A percentile compares a stretch with the other conserved stretches of the same genome.
These are phyloP conservation scores for Scutellaria minor DNA, from an alignment of 257 asterid genomes.

Conservation along the genomic window DNA sequence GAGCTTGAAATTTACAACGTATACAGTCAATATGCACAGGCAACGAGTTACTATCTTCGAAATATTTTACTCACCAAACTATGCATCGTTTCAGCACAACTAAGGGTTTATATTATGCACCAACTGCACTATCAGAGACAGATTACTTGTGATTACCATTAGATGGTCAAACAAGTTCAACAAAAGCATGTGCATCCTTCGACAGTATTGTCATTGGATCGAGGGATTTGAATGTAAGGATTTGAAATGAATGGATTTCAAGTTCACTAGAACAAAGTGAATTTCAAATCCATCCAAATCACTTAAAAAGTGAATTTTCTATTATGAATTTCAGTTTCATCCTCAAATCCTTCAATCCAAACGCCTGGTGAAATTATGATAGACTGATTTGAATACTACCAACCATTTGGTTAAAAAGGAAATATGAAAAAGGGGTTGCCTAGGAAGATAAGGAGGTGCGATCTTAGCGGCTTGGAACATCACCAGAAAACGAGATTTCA, in stretches of 20 bases:
- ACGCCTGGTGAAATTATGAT: not conserved
- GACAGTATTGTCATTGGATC: too few relatives aligned
- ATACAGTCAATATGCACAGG: too few relatives aligned
- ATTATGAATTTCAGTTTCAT: too few relatives aligned
- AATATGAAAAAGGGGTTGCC: not conserved
- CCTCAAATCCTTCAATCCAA: too few relatives aligned
- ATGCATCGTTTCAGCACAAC: constrained; percentile 2
- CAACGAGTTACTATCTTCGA: not conserved
- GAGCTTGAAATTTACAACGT: not conserved
- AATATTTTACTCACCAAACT: not conserved
- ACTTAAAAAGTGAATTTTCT: too few relatives aligned
- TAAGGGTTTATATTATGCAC: not conserved
- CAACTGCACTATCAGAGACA: constrained; percentile 7
- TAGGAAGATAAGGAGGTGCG: not conserved
- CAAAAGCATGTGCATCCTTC: not conserved
- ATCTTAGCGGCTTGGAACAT: not conserved
- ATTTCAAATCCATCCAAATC: too few relatives aligned
- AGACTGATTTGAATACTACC: not conserved
- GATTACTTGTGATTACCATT: not conserved
- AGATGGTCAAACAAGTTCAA: not conserved
- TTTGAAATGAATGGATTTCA: too few relatives aligned
- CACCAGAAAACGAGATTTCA: not conserved
- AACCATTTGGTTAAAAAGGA: not conserved
- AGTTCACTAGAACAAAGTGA: too few relatives aligned
- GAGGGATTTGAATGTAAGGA: too few relatives aligned